Conservation (phyloP, 2,329 filamentous ascomycete species). For the Alternaria viburni region DNA sequence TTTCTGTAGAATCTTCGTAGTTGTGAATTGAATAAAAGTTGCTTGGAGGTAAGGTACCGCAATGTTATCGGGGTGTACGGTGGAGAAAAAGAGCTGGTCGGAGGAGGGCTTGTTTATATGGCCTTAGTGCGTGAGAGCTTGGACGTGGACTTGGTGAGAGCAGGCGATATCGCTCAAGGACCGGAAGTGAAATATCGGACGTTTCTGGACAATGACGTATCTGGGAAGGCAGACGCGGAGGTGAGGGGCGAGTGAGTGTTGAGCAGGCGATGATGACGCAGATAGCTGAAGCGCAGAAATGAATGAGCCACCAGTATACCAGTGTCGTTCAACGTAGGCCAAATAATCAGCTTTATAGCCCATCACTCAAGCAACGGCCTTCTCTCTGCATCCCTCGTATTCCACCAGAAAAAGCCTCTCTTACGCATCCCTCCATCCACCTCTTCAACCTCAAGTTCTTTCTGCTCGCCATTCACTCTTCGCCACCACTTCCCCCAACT, state of each 20-base stretch:
- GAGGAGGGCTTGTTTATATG: neutral
- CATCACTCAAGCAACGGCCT: conserved; percentile 25
- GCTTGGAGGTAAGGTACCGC: neutral
- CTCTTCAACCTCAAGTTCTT: conserved; percentile 33
- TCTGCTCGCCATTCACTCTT: conserved; percentile 24
- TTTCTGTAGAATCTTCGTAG: neutral
- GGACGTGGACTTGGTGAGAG: neutral
- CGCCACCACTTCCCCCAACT: conserved; percentile 41
- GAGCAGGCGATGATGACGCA: neutral
- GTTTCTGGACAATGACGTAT: neutral
- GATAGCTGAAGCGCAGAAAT: neutral
- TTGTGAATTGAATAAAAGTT: neutral
- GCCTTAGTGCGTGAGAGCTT: neutral
- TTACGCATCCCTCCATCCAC: conserved; percentile 36
- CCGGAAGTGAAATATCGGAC: neutral
- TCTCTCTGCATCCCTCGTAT: conserved; percentile 21
- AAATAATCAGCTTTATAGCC: rapidly evolving
- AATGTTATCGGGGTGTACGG: neutral
- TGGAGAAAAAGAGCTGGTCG: neutral
- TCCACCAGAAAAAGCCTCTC: conserved; percentile 32
- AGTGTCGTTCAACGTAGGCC: neutral
- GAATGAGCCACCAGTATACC: neutral
- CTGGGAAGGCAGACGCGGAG: neutral
- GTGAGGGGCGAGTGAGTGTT: neutral
- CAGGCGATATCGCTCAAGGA: neutral